These are phyloP conservation scores for Lachancea nothofagi DNA, from an alignment of 805 yeast species.

Conservation along the genomic window DNA sequence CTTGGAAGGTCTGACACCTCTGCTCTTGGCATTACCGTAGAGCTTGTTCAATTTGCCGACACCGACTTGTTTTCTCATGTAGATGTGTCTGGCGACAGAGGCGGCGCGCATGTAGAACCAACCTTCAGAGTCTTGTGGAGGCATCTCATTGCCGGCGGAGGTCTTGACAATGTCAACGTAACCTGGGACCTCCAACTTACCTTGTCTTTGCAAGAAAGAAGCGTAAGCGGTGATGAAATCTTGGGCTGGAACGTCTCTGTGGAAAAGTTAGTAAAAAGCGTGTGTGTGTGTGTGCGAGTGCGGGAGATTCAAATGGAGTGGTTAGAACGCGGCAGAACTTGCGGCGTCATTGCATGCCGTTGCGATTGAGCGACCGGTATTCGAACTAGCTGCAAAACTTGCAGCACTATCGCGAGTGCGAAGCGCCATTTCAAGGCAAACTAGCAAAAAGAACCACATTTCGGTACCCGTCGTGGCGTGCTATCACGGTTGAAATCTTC, in stretches of 20 bases:
- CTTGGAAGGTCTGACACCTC: conserved; percentile 98
- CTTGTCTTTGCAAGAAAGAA: conserved; percentile 99
- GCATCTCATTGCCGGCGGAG: conserved; percentile 97
- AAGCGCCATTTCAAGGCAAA: too few relatives aligned
- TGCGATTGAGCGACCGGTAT: too few relatives aligned
- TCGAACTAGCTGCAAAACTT: too few relatives aligned
- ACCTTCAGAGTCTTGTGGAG: conserved; percentile 99
- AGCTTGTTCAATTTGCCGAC: conserved; percentile 98
- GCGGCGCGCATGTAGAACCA: conserved; percentile 99
- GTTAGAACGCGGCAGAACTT: too few relatives aligned
- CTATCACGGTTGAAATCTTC: too few relatives aligned
- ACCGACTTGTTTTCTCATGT: conserved; percentile 99
- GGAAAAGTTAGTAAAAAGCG: conserved; percentile 32
- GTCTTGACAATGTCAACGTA: conserved; percentile 99
- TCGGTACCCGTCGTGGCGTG: too few relatives aligned
- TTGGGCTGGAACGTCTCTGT: conserved; percentile 99
- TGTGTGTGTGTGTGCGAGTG: too few relatives aligned
- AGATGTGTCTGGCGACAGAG: conserved; percentile 99
- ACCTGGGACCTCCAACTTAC: conserved; percentile 99
- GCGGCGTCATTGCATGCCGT: too few relatives aligned
- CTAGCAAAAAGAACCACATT: too few relatives aligned
- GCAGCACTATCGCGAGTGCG: too few relatives aligned
- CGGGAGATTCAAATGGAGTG: too few relatives aligned
- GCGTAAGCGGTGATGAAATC: conserved; percentile 99
- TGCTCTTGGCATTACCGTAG: conserved; percentile 99